Evolutionary conservation across 179 eudicot species (phyloP).

Genomic region (Silene coronaria): DNA sequence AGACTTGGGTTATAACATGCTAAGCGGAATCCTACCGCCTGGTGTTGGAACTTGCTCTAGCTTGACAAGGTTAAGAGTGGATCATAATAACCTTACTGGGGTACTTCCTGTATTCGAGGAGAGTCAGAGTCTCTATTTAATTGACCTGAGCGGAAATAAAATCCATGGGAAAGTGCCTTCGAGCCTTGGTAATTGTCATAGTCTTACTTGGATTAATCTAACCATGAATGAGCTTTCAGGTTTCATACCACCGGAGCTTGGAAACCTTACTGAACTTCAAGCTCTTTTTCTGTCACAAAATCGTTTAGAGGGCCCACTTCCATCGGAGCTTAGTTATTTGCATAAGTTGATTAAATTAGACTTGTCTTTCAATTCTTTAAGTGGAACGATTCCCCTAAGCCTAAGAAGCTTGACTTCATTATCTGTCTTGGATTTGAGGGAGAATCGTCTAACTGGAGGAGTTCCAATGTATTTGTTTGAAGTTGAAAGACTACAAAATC

Average conservation of each 20-base stretch:
- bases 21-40: conserved; percentile 57
- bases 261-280: conserved; percentile 43
- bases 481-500: conserved; percentile 33
- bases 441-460: conserved; percentile 56
- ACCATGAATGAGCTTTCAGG: conserved; percentile 53
- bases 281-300: conserved; percentile 54
- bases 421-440: conserved; percentile 44
- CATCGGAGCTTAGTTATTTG: conserved; percentile 49
- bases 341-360: conserved; percentile 39
- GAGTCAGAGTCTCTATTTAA: conserved; percentile 27
- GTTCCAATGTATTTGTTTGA: conserved; percentile 47
- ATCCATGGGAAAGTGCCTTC: conserved; percentile 48
- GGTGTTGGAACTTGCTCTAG: conserved; percentile 55
- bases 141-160: conserved; percentile 56
- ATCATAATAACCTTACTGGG: conserved; percentile 59
- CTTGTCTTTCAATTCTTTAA: conserved; percentile 48
- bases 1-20: conserved; percentile 45
- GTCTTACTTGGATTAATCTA: conserved; percentile 43
- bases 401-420: conserved; percentile 41
- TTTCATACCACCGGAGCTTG: conserved; percentile 51
- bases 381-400: conserved; percentile 55
- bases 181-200: conserved; percentile 41
- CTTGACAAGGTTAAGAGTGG: conserved; percentile 47
- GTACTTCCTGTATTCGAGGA: conserved; percentile 46
- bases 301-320: conserved; percentile 51